Base-by-base conservation (phyloP, 176 grass and related monocot genomes). In the Thinopyrum elongatum region DNA sequence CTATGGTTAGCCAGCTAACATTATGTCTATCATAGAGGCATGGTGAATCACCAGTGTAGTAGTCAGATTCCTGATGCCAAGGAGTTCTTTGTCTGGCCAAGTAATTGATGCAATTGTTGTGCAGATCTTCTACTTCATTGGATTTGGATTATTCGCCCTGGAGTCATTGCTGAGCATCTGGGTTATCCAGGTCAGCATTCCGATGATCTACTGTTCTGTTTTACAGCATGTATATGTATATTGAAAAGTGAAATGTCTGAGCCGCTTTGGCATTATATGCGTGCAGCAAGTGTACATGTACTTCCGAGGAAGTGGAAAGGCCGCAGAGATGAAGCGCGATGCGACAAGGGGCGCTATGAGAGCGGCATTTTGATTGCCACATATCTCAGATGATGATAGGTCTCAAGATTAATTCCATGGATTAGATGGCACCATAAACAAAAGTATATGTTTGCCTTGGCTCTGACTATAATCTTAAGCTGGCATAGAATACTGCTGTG, bases 221-320 rank as follows among this genome's bases (percentile, higher is more conserved):
- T 80, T 49, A 16, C 5, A 49, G 23, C 23, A 82, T 75, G 11
- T 10, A n/a, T n/a, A n/a, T n/a, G n/a, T 42, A 77, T 65, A 44
- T 44, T 76, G 14, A 34, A 21, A 33, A 82, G 13, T 19, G 6
- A 26, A 72, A 28, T 34, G 38, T 44, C 76, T 93, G 31, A 93
- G 27, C 15, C 39, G 26, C 77, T 88, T 80, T 81, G 25, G 8
- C 17, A 63, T 65, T 76, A 10, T 87, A 9, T 85, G 16, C 4
- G 25, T 80, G 85, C 92, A 99, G 97, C 94, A 99, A 97, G 94
- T 94, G 81, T 94, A 94, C 80, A 94, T 97, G 92, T 96, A 99
- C 89, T 99, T 96, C 92, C 83, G 94, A 91, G 97, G 97, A 78
- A 94, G 92, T 82, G 90, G 97, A 73, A 94, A 94, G 80, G 94